Evolutionary conservation across 352 stramenopile genomes (phyloP).

Genomic region (Pythium sukuiense): DNA sequence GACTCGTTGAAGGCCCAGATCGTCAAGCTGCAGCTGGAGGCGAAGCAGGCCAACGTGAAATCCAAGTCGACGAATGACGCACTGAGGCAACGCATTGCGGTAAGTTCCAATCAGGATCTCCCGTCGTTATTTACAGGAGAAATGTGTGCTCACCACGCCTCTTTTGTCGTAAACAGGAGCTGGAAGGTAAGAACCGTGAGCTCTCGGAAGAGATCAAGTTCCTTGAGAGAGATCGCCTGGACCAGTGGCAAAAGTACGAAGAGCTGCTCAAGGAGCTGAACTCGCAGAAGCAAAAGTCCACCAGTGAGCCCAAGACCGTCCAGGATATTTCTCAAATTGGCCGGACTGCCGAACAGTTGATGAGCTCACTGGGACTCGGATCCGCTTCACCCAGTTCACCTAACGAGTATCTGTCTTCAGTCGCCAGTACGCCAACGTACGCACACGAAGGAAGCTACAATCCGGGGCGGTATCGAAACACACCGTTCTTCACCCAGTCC

Average conservation of each 20-base stretch:
- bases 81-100: conserved; percentile 61
- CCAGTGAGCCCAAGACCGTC: conserved; percentile 12
- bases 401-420: neutral
- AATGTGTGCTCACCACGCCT: neutral
- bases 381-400: neutral
- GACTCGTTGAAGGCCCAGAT: conserved; percentile 83
- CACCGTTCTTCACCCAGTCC: neutral
- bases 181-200: conserved; percentile 77
- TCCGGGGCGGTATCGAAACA: conserved; percentile 20
- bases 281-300: conserved; percentile 31
- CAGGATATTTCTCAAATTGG: conserved; percentile 17
- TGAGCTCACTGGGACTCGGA: conserved; percentile 10
- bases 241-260: conserved; percentile 77
- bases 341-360: conserved; percentile 21
- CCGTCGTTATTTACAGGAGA: too few relatives aligned
- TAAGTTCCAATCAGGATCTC: conserved; percentile 20
- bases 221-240: conserved; percentile 68
- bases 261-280: conserved; percentile 43
- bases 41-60: conserved; percentile 38
- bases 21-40: conserved; percentile 77
- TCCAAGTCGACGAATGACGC: conserved; percentile 69
- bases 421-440: conserved; percentile 10
- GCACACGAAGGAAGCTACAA: conserved; percentile 17
- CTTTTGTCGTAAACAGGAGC: conserved; percentile 39
- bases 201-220: conserved; percentile 77